Base-by-base conservation (phyloP, 352 stramenopile genomes). In the Phytophthora pluvialis region DNA sequence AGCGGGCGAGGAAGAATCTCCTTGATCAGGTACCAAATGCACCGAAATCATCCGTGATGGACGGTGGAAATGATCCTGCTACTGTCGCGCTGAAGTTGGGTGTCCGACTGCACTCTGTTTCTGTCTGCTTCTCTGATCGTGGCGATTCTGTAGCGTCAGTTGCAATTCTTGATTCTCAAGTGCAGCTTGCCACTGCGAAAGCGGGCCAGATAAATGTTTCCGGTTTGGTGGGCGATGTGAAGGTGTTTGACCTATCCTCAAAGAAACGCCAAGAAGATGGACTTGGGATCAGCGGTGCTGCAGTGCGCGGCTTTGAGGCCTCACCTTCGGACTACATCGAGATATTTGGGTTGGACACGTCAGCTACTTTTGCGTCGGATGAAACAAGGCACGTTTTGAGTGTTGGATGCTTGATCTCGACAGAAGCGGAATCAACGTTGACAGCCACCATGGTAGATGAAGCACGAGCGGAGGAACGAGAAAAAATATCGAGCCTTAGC, bases 121-220 rank as follows among this genome's bases (percentile, higher is more conserved):
- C 88, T 7, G 59, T 92, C 2, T 91, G 87, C 26, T 83, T 96
- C 55, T 82, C 77, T 38, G 84, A 96, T 60, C 82, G 84, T 45
- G 75, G 80, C 16, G 81, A 93, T 47, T 75, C 73, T 13, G 54
- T 94, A 5, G 64, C 70, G 18, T 96, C 88, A 0, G 43, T 93
- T 35, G 88, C 88, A 2, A 60, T 96, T 67, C 68, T 93, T 47
- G 57, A 83, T 39, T 83, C 78, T 5, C 64, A 77, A 36, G 47
- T 78, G 15, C 64, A 83, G 9, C 25, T 89, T 58, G 66, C 52
- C 25, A 73, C 60, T 18, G 67, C 49, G 13, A 75, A 67, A 51
- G 48, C 46, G 32, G 62, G 47, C 4, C 52, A 77, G n/a, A 47
- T 82, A 21, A 67, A 64, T n/a, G 43, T 90, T 10, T 77, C 76